Evolutionary conservation across 768 basidiomycete genomes (phyloP).

Genomic region (Chalciporus pseudorubinellus): DNA sequence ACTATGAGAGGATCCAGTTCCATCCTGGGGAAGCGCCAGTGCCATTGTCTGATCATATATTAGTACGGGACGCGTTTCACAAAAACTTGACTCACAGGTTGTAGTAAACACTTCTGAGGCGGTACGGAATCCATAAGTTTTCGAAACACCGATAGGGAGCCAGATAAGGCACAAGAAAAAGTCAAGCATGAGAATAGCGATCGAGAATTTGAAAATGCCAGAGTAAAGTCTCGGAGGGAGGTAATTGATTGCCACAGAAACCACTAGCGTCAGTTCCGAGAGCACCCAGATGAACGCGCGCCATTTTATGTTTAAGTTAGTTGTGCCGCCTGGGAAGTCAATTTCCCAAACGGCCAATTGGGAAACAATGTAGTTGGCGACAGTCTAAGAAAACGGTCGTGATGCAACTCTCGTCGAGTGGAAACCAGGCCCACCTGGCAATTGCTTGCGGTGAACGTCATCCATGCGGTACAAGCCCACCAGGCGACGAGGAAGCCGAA

Average conservation of each 20-base stretch:
- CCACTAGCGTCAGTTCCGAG: conserved; percentile 67
- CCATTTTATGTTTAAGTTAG: conserved; percentile 75
- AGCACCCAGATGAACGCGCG: conserved; percentile 82
- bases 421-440: conserved; percentile 58
- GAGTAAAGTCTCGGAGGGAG: conserved; percentile 77
- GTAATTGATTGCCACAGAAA: conserved; percentile 82
- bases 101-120: conserved; percentile 81
- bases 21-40: conserved; percentile 83
- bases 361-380: conserved; percentile 88
- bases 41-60: conserved; percentile 64
- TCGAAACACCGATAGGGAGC: conserved; percentile 88
- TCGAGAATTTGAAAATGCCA: conserved; percentile 70
- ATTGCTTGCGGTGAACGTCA: conserved; percentile 87
- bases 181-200: conserved; percentile 77
- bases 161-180: conserved; percentile 87
- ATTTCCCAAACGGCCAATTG: conserved; percentile 77
- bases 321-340: conserved; percentile 78
- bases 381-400: conserved; percentile 47
- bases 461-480: conserved; percentile 96
- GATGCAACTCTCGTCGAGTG: neutral
- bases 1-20: conserved; percentile 94
- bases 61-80: neutral
- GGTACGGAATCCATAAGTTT: conserved; percentile 84
- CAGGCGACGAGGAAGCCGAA: conserved; percentile 89
- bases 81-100: conserved; percentile 58